These are phyloP conservation scores for Kazachstania africana DNA, from an alignment of 805 yeast genomes.

Conservation along the genomic window DNA sequence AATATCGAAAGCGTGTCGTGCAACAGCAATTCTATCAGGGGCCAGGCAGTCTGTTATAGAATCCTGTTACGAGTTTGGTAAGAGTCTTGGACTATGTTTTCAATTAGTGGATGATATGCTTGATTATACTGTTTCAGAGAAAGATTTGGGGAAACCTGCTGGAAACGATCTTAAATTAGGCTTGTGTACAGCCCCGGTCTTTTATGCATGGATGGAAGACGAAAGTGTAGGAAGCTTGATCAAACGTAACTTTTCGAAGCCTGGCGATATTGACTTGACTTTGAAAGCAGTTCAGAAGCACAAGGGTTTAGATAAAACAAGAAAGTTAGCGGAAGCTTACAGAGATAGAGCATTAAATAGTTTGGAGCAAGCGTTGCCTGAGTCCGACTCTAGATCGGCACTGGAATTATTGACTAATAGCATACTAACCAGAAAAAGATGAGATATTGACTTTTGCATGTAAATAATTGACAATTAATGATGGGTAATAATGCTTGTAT, in stretches of 20 bases:
- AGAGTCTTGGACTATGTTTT: conserved; percentile 88
- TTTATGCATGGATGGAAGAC: conserved; percentile 84
- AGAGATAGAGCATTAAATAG: conserved; percentile 65
- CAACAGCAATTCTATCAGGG: conserved; percentile 88
- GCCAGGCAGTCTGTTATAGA: conserved; percentile 67
- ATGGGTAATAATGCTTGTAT: too few species aligned
- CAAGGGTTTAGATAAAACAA: conserved; percentile 67
- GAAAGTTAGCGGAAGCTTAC: conserved; percentile 64
- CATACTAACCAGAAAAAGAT: conserved; percentile 71
- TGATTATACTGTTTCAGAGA: conserved; percentile 83
- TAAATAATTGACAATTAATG: too few species aligned
- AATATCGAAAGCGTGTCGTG: conserved; percentile 86
- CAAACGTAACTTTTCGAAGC: conserved; percentile 64
- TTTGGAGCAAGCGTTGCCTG: conserved; percentile 59
- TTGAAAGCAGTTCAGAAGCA: conserved; percentile 58
- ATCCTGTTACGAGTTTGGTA: conserved; percentile 79
- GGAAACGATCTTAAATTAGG: conserved; percentile 93
- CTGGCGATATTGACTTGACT: conserved; percentile 81
- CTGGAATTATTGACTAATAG: conserved; percentile 75
- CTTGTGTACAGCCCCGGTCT: conserved; percentile 91
- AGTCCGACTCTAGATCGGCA: conserved; percentile 81
- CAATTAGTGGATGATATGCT: conserved; percentile 94
- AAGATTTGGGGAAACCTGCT: conserved; percentile 84
- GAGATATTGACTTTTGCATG: conserved; percentile 1
- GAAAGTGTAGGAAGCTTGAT: conserved; percentile 80